Percentiles rank a stretch among this genome's conserved stretches.
These are phyloP conservation scores for Pleoardoris graminearum DNA, from an alignment of 2,329 filamentous ascomycete species.

Conservation along the genomic window DNA sequence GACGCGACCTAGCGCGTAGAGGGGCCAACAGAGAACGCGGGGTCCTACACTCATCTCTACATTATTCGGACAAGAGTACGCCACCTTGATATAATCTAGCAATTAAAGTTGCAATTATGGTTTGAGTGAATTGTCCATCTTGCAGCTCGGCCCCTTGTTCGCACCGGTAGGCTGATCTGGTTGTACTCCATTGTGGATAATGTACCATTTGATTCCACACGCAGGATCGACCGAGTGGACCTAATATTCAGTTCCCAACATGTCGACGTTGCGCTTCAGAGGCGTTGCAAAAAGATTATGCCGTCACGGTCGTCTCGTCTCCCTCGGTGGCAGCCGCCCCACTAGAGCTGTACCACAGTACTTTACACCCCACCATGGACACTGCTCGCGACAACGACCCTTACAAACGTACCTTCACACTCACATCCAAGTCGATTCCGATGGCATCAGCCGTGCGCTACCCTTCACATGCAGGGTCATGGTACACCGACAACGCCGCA, in stretches of 20 bases:
- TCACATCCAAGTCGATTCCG: conserved; percentile 2
- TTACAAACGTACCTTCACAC: neutral
- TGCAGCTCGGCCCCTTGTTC: no score
- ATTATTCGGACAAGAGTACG: no score
- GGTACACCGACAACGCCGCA: conserved; percentile 71
- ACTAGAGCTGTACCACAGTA: conserved; percentile 15
- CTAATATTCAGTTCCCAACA: no score
- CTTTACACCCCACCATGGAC: conserved; percentile 3
- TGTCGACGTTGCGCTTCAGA: no score
- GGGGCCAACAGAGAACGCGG: neutral
- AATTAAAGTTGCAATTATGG: no score
- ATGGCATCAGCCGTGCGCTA: conserved; percentile 43
- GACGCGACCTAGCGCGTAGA: conserved; percentile 5
- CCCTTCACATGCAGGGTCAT: conserved; percentile 81
- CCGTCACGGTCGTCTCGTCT: neutral
- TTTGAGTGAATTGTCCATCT: no score
- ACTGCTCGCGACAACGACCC: neutral
- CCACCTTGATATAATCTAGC: no score
- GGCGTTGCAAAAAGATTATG: neutral
- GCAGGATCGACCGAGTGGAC: no score
- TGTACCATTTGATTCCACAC: no score
- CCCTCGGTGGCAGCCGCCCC: conserved; percentile 20
- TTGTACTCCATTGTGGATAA: no score
- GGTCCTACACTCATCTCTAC: neutral
- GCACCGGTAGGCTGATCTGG: no score